Percentiles rank a stretch among this genome's conserved stretches.
Evolutionary conservation across 306 rosid species (phyloP).

Genomic region (Quercus ilex): DNA sequence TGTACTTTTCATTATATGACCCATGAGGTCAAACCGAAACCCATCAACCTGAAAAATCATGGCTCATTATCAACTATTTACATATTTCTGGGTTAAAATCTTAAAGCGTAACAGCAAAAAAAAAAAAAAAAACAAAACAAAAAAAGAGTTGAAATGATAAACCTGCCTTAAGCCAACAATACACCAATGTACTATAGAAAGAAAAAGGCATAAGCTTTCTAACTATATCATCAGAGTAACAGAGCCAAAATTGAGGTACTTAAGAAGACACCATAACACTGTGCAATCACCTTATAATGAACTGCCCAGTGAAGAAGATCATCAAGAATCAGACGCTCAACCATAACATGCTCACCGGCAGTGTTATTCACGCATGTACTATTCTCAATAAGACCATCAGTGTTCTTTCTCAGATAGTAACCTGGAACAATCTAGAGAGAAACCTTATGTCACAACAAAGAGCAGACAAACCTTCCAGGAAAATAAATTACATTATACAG

Average conservation of each 20-base stretch:
- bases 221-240: constrained; percentile 10
- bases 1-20: constrained; percentile 93
- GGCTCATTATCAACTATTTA: constrained; percentile 1
- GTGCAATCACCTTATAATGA: constrained; percentile 71
- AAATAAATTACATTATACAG: constrained; percentile 15
- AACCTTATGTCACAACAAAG: constrained; percentile 30
- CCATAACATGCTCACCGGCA: constrained; percentile 95
- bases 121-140: no score
- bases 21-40: constrained; percentile 96
- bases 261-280: constrained; percentile 12
- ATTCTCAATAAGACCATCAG: constrained; percentile 85
- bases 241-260: constrained; percentile 4
- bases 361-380: constrained; percentile 94
- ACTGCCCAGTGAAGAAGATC: constrained; percentile 93
- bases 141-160: background rate
- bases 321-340: constrained; percentile 83
- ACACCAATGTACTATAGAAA: background rate
- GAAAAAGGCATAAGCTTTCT: constrained; percentile 1
- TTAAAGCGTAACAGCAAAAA: background rate
- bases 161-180: background rate
- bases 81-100: constrained; percentile 1
- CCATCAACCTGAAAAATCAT: constrained; percentile 78
- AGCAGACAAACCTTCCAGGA: constrained; percentile 18
- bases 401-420: constrained; percentile 85
- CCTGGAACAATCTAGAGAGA: constrained; percentile 93